Evolutionary conservation across 495 filamentous ascomycete genomes (phyloP).

Genomic region (Bacidia gigantensis): DNA sequence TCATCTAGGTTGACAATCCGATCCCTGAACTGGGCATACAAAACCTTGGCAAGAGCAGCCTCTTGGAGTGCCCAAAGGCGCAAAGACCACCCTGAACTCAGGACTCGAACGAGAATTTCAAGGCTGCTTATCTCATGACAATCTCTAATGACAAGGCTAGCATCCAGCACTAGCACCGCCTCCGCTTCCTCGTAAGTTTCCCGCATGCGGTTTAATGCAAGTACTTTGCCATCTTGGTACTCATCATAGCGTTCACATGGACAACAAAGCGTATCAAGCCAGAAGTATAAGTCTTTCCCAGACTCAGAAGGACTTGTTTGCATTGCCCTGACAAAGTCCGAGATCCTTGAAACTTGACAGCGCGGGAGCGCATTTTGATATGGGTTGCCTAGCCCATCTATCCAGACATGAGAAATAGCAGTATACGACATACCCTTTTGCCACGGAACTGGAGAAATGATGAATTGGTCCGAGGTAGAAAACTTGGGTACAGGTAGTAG

Average conservation of each 20-base stretch:
- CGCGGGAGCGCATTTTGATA: background rate
- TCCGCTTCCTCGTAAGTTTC: background rate
- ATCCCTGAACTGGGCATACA: background rate
- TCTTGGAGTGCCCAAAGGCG: background rate
- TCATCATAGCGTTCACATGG: background rate
- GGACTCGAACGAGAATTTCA: background rate
- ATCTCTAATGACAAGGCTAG: too few species aligned
- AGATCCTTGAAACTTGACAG: background rate
- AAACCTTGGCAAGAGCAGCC: background rate
- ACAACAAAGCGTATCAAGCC: background rate
- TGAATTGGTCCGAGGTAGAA: too few species aligned
- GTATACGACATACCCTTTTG: background rate
- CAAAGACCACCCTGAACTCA: background rate
- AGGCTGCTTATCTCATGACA: background rate
- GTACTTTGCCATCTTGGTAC: background rate
- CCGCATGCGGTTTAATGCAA: background rate
- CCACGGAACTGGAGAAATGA: too few species aligned
- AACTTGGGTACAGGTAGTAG: too few species aligned
- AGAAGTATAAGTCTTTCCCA: background rate
- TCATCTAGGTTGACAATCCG: background rate
- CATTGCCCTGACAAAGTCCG: background rate
- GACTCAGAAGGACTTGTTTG: background rate
- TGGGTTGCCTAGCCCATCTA: background rate
- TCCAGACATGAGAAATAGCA: background rate
- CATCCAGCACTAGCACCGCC: background rate